phyloP scores from a whole-genome alignment of 352 stramenopile genomes.

The Hyaloperonospora brassicae region DNA sequence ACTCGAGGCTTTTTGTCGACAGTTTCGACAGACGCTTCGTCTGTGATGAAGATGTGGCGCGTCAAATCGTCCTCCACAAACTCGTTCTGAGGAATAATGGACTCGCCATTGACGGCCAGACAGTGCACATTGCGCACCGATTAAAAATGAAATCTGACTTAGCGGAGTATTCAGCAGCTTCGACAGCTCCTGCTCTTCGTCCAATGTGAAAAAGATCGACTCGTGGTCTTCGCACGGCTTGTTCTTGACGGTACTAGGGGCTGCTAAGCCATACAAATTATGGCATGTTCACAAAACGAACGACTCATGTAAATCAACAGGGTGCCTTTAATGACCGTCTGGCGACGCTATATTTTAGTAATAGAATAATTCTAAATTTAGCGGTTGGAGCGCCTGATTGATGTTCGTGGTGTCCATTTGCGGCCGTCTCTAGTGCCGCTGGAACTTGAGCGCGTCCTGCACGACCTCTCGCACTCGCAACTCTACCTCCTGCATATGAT shows the following conservation, averaged over 20 bases:
- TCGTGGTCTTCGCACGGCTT: constrained; percentile 50
- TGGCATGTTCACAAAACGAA: constrained; percentile 15
- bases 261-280: constrained; percentile 70
- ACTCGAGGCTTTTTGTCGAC: constrained; percentile 72
- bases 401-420: constrained; percentile 60
- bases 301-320: not conserved
- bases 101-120: constrained; percentile 77
- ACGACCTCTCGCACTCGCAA: constrained; percentile 77
- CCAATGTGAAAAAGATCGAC: constrained; percentile 59
- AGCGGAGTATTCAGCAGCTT: constrained; percentile 73
- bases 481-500: constrained; percentile 71
- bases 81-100: constrained; percentile 79
- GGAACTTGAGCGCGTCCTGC: constrained; percentile 84
- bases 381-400: constrained; percentile 68
- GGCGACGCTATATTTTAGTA: not conserved
- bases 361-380: constrained; percentile 49
- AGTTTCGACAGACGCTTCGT: constrained; percentile 59
- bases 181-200: constrained; percentile 60
- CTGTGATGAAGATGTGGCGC: constrained; percentile 61
- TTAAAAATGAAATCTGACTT: constrained; percentile 59
- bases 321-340: not conserved
- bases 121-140: constrained; percentile 72
- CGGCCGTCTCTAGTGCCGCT: constrained; percentile 52
- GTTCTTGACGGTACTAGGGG: constrained; percentile 42
- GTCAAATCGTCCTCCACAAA: constrained; percentile 58